Evolutionary conservation across 140 eudicot species (phyloP), one percentile per base, ranked within the genome.

Genomic region (Senecio squalidus): DNA sequence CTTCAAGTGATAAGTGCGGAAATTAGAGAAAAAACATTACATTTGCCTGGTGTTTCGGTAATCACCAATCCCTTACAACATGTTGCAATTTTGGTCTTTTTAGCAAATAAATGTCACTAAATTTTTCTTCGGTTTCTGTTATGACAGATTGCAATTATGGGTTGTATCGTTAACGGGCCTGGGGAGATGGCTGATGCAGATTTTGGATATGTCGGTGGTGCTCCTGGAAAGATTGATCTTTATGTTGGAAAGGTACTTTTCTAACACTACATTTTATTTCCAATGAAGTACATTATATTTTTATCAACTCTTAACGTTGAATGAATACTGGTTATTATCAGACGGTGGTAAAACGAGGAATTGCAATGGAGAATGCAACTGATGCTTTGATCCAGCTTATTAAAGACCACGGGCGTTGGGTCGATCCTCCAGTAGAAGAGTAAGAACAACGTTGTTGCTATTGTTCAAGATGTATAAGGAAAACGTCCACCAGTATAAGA

Each of bases 151-250:
- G 98, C 98, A 11, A 92, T 92, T 58, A 92, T 87, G 98, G 98
- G 98, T 30, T 92, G 98, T 84, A 92, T 92, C 49, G 98, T 92
- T 22, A 92, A 92, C 56, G 98, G 98, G 58, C 98, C 96, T 3
- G 98, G 98, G 71, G 96, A 92, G 82, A 92, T 92, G 98, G 98
- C 96, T 31, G 98, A 92, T 74, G 98, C 98, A 26, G 96, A 92
- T 79, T 92, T 92, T 53, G 98, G 96, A 18, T 92, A 92, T 59
- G 98, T 92, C 40, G 96, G 96, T 22, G 98, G 98, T 75, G 91
- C 98, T 58, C 98, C 98, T 22, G 98, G 98, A 73, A 92, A 92
- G 85, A 92, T 92, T 60, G 98, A 92, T 73, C 89, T 92, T 49
- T 92, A 87, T 49, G 97, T 90, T 25, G 95, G 95, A 38, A 89